Evolutionary conservation across 331 rosid species (phyloP), one percentile per base, ranked within the genome.

Genomic region (Phaseolus coccineus): DNA sequence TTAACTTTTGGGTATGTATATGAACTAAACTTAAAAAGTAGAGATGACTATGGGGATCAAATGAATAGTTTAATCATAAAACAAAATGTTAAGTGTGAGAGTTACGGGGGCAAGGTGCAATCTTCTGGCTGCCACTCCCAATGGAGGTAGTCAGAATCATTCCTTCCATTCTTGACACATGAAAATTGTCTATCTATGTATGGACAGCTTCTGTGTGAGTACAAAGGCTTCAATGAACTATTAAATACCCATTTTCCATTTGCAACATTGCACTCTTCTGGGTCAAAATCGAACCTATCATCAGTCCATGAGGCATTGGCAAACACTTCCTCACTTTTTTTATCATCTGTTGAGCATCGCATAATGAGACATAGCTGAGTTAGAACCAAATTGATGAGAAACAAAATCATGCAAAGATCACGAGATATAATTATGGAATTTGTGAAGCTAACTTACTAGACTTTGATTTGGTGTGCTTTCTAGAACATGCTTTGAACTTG

Each of bases 101-200:
- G 77, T 61, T 33, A 96, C 99, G 85, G 83, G 0, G 97, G 96
- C 86, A 96, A 83, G 28, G 88, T 89, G 64, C 99, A 96, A 77
- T 93, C 99, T 73, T 91, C 96, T 4, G 97, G 94, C 79, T 93
- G 97, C 99, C 98, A 96, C 70, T 96, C 96, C 99, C 99, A 96
- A 53, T 83, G 92, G 50, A 73, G 90, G 79, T 91, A 93, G 19
- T 90, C 89, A 42, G 93, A 90, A 82, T 93, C 98, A 22, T 39
- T 73, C 42, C 97, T 80, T 64, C 99, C 99, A 79, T 96, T 96
- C 69, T 87, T 93, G 40, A 84, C 89, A 74, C 99, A 96, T 44
- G 99, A 91, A 69, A 85, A 91, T 84, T 96, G 99, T 22, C 87
- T 87, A 68, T 96, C 99, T 4, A 96, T 85, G 67, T 96, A 96